Evolutionary conservation across 106 monocot genomes (phyloP).

Genomic region (Acanthochlamys bracteata): DNA sequence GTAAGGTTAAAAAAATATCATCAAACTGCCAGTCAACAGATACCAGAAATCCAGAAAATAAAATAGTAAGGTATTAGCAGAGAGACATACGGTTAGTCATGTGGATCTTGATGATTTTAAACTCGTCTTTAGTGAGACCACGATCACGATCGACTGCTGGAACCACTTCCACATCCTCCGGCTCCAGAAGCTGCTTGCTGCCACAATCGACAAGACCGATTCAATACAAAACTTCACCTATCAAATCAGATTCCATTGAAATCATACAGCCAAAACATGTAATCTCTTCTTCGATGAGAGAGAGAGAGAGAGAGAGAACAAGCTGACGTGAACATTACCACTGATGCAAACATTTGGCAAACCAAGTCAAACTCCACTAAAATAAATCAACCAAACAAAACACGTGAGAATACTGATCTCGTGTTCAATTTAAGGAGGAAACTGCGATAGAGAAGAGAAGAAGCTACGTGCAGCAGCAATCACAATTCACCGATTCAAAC

Average conservation of each 20-base stretch:
- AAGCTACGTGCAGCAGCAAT: too few species aligned
- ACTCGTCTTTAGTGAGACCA: conserved; percentile 64
- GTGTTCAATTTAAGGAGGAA: too few species aligned
- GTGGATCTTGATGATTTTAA: conserved; percentile 69
- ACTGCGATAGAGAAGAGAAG: too few species aligned
- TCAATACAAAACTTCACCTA: background rate
- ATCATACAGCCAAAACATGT: background rate
- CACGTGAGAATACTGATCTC: too few species aligned
- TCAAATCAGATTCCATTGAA: too few species aligned
- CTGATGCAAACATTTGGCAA: too few species aligned
- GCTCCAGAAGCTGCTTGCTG: conserved; percentile 74
- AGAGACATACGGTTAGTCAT: conserved; percentile 54
- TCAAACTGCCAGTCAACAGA: background rate
- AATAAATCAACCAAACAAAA: too few species aligned
- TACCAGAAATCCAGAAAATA: background rate
- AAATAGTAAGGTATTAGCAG: background rate
- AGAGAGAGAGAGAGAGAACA: background rate
- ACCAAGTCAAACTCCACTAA: too few species aligned
- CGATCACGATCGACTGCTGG: conserved; percentile 46
- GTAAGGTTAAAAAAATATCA: background rate
- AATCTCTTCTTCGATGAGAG: background rate
- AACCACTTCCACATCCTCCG: conserved; percentile 49
- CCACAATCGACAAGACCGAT: background rate
- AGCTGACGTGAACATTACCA: too few species aligned
- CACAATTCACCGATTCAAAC: too few species aligned